These are phyloP conservation scores for Pseudogymnoascus sp. DNA, from an alignment of 2,329 filamentous ascomycete genomes.

Conservation along the genomic window DNA sequence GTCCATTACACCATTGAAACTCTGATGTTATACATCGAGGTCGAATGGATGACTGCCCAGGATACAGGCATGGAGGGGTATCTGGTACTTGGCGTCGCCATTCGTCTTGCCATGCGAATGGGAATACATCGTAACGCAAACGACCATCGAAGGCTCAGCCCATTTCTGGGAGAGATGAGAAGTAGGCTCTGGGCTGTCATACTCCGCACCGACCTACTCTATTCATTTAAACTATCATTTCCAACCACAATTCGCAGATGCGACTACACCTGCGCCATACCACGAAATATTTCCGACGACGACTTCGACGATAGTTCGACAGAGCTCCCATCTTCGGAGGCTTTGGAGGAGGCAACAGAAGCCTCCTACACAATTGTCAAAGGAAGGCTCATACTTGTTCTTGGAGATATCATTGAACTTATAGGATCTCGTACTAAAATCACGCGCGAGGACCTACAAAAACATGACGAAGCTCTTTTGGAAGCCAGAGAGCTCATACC, in stretches of 20 bases:
- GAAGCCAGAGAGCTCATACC: constrained; percentile 5
- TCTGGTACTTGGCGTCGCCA: constrained; percentile 11
- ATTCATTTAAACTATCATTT: constrained; percentile 13
- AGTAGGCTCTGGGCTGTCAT: constrained; percentile 12
- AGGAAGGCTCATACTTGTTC: constrained; percentile 7
- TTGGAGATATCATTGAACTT: constrained; percentile 11
- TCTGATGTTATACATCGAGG: constrained; percentile 13
- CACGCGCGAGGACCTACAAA: constrained; percentile 3
- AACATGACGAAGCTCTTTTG: not conserved
- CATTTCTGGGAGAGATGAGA: constrained; percentile 12
- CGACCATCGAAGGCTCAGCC: constrained; percentile 8
- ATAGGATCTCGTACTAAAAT: constrained; percentile 8
- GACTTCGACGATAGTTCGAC: constrained; percentile 10
- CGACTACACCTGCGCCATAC: constrained; percentile 10
- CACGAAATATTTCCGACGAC: constrained; percentile 10
- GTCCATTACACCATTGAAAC: constrained; percentile 14
- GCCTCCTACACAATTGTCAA: constrained; percentile 12
- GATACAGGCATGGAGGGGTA: constrained; percentile 13
- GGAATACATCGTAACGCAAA: constrained; percentile 12
- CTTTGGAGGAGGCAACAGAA: constrained; percentile 11
- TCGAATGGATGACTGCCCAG: constrained; percentile 14
- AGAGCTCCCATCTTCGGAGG: constrained; percentile 10
- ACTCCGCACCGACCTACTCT: constrained; percentile 3
- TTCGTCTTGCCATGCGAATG: constrained; percentile 14
- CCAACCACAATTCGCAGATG: constrained; percentile 5